Percentiles rank a stretch among this genome's conserved stretches.
These are phyloP conservation scores for Hortiboletus flavorubellus DNA, from an alignment of 768 basidiomycete species.

Conservation along the genomic window DNA sequence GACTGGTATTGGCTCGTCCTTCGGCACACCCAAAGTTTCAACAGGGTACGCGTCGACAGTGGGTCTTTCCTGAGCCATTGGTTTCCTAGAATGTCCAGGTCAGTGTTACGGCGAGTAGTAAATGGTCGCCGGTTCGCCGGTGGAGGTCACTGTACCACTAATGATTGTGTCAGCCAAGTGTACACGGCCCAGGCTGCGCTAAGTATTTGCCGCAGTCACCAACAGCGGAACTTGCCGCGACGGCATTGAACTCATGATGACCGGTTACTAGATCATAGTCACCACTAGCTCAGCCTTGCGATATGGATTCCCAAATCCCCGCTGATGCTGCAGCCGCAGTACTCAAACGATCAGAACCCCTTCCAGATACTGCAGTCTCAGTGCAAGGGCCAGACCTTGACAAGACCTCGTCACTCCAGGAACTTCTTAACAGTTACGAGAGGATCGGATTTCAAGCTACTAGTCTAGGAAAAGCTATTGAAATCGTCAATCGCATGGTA, in stretches of 20 bases:
- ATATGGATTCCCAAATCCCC: conserved; percentile 40
- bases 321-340: conserved; percentile 68
- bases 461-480: conserved; percentile 82
- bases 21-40: conserved; percentile 2
- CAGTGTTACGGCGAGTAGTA: not conserved
- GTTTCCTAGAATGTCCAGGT: not conserved
- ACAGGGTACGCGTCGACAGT: conserved; percentile 1
- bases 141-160: not conserved
- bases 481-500: conserved; percentile 94
- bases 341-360: conserved; percentile 68
- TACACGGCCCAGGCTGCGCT: not conserved
- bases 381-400: conserved; percentile 91
- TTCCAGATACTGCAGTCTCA: conserved; percentile 59
- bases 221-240: conserved; percentile 29
- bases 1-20: conserved; percentile 7
- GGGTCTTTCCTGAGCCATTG: conserved; percentile 20
- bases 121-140: not conserved
- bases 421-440: conserved; percentile 76
- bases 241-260: not conserved
- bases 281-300: not conserved
- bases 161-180: too few relatives aligned
- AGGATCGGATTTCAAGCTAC: conserved; percentile 98
- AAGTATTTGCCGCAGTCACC: not conserved
- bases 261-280: too few relatives aligned
- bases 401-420: conserved; percentile 56